These are phyloP conservation scores for Didymella pinodella DNA, from an alignment of 2,329 filamentous ascomycete species.

Conservation along the genomic window DNA sequence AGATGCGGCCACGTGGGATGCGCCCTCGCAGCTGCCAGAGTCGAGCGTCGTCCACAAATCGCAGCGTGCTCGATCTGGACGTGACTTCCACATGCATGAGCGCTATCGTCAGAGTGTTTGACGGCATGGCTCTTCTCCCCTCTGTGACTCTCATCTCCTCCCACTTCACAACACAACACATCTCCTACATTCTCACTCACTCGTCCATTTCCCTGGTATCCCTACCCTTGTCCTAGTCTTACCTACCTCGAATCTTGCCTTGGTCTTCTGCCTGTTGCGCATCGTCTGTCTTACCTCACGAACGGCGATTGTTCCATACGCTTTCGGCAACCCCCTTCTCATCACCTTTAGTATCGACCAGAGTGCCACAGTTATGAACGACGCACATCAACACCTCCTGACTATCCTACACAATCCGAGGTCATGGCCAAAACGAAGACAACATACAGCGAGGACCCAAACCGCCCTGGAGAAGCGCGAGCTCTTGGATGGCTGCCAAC, in stretches of 20 bases:
- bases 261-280: conserved; percentile 15
- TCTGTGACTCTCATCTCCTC: conserved; percentile 3
- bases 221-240: conserved; percentile 22
- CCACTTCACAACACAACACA: conserved; percentile 3
- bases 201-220: conserved; percentile 5
- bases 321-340: conserved; percentile 26
- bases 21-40: not conserved
- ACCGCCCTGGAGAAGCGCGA: conserved; percentile 48
- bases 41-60: not conserved
- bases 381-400: conserved; percentile 33
- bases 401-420: conserved; percentile 46
- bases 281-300: conserved; percentile 26
- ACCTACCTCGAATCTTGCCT: conserved; percentile 15
- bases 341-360: conserved; percentile 22
- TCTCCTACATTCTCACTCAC: conserved; percentile 1
- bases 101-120: not conserved
- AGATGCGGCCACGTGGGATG: not conserved
- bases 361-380: conserved; percentile 47
- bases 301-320: conserved; percentile 35
- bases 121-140: conserved; percentile 3
- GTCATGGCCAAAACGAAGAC: conserved; percentile 52
- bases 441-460: conserved; percentile 43
- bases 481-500: conserved; percentile 56
- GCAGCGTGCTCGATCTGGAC: not conserved
- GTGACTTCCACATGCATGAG: conserved; percentile 9